Base-by-base conservation (phyloP, 2,329 filamentous ascomycete genomes). In the Colletotrichum sp. region DNA sequence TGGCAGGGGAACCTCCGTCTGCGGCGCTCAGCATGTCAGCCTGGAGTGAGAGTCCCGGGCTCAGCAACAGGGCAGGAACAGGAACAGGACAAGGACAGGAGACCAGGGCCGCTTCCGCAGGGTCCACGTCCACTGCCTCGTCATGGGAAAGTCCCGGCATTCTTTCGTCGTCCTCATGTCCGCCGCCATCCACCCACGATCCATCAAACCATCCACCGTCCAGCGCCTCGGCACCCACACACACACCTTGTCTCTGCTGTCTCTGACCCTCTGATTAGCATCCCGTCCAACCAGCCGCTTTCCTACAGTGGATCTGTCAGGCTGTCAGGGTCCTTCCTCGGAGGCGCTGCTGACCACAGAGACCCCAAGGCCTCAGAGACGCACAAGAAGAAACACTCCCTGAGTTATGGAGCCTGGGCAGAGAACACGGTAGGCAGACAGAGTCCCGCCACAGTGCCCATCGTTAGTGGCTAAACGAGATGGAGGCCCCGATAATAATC, bases 401-500 rank as follows among this genome's bases (percentile, higher is more conserved):
- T 32, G 64, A 66, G 44, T 65, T 59, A 34, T 59, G 52, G n/a
- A 52, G 62, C 21, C 34, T 70, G 9, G 70, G 49, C 64, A 59
- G 32, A 52, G 44, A 68, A 73, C 59, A 76, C 65, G 57, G 70
- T 73, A 34, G 68, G 34, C 32, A 34, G 26, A 15, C 55, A 39
- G 39, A 57, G 63, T 55, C 63, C 57, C 73, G 57, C 59, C 63
- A 68, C 32, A 49, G 64, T 65, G 49, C 63, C 52, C 62, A 18
- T 36, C 34, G 39, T 28, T 39, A 49, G 57, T 72, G 44, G 63
- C 36, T 64, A 59, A 66, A 32, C 60, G 28, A 70, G 49, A 76
- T 26, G 44, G 66, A 32, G 34, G 44, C 64, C 59, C 73, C 73
- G 70, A 73, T 59, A 73, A 69, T 62, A 66, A 62, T 59, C 60